Conservation (phyloP, 441 rosid species). For the Kokia cookei region DNA sequence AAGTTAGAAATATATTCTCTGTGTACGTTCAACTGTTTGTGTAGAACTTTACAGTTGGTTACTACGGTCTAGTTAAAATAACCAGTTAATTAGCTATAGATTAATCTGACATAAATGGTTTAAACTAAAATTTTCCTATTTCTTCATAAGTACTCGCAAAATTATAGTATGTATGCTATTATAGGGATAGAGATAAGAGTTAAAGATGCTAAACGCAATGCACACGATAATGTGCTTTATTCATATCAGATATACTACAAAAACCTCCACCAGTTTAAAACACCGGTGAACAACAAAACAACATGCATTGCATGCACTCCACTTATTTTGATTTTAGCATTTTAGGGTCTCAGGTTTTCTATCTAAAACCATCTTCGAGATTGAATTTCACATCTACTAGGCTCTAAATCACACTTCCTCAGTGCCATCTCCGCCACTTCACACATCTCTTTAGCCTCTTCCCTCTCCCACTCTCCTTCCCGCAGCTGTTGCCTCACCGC, state of each 20-base stretch:
- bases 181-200: no score
- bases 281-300: not conserved
- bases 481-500: not conserved
- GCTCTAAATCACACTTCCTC: not conserved
- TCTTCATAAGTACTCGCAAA: no score
- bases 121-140: no score
- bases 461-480: not conserved
- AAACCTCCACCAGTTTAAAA: not conserved
- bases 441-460: not conserved
- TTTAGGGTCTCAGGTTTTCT: not conserved
- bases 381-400: not conserved
- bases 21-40: no score
- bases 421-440: not conserved
- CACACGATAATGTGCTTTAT: not conserved
- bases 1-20: no score
- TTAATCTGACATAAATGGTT: no score
- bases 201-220: not conserved
- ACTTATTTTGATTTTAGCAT: not conserved
- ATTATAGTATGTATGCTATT: no score
- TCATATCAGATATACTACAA: not conserved
- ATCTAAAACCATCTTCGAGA: not conserved
- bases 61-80: no score
- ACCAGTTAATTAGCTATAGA: no score
- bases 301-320: not conserved
- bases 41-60: no score